These are phyloP conservation scores for sweet orange (Citrus sinensis) DNA, from an alignment of 345 rosid genomes.

Conservation along the genomic window DVS_A1.0 CM039164.1:3081001-3081500, in stretches of 20 bases:
- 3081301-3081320: background rate
- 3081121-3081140: background rate
- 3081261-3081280: background rate
- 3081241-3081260: background rate
- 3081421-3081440: no score
- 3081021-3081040: no score
- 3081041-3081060: background rate
- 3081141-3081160: background rate
- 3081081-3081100: no score
- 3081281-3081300: background rate
- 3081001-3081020: background rate
- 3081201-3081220: background rate
- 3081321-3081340: background rate
- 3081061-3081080: no score
- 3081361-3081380: no score
- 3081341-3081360: no score
- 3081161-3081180: background rate
- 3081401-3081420: no score
- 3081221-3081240: background rate
- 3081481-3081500: no score
- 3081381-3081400: no score
- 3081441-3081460: no score
- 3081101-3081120: background rate
- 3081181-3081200: background rate
- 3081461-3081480: no score